Conservation (phyloP, 2,329 filamentous ascomycete genomes). For the Aspergillus glaucus region DNA sequence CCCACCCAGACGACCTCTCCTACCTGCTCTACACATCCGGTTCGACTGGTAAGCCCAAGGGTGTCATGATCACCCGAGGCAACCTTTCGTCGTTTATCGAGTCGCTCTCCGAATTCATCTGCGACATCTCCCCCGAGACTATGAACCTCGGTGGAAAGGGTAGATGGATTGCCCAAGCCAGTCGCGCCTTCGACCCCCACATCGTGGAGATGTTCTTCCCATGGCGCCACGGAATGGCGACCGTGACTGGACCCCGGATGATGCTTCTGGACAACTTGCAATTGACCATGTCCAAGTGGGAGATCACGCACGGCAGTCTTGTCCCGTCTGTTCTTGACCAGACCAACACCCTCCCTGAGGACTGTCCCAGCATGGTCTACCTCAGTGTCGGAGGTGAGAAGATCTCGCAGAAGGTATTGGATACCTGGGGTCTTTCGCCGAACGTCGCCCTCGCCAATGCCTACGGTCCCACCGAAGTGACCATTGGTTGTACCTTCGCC, state of each 20-base stretch:
- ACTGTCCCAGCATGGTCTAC: not conserved
- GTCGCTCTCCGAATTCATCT: constrained; percentile 10
- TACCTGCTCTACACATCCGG: constrained; percentile 52
- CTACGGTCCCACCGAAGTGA: constrained; percentile 32
- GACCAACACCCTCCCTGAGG: not conserved
- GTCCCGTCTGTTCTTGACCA: not conserved
- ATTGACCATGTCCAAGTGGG: not conserved
- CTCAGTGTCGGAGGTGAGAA: constrained; percentile 30
- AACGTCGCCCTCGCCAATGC: constrained; percentile 24
- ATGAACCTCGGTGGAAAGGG: constrained; percentile 5
- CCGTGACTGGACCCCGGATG: constrained; percentile 6
- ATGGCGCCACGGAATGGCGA: constrained; percentile 11
- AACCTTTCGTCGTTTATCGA: constrained; percentile 42
- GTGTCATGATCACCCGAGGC: constrained; percentile 80
- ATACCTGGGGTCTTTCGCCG: constrained; percentile 22
- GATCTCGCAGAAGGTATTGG: constrained; percentile 26
- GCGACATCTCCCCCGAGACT: constrained; percentile 7
- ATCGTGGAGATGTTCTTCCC: constrained; percentile 10
- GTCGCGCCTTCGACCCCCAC: constrained; percentile 12
- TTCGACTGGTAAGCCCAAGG: constrained; percentile 80
- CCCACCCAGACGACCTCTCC: constrained; percentile 29
- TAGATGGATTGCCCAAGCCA: constrained; percentile 11
- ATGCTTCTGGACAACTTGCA: constrained; percentile 10
- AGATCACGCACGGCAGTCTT: not conserved
- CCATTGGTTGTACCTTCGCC: constrained; percentile 27